Evolutionary conservation across 2,329 filamentous ascomycete genomes (phyloP).

Genomic region (Aspergillus pseudoglaucus): DNA sequence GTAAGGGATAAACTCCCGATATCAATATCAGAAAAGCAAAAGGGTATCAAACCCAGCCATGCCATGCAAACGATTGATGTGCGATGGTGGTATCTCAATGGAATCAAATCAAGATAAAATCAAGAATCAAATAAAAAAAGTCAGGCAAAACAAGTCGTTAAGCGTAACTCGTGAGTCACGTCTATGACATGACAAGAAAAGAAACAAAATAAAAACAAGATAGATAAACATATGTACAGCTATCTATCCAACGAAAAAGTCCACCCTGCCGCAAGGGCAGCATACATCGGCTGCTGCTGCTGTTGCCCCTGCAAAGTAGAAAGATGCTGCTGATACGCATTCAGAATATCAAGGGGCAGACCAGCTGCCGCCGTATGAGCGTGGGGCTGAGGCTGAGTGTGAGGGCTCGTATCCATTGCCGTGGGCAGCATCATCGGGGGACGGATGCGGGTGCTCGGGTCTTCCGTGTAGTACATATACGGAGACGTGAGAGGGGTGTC

Average conservation of each 20-base stretch:
- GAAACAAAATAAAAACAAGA: neutral
- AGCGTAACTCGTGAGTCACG: neutral
- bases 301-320: conserved; percentile 3
- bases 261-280: conserved; percentile 13
- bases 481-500: conserved; percentile 8
- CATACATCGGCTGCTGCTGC: conserved; percentile 5
- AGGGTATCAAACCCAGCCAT: neutral
- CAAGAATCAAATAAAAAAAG: neutral
- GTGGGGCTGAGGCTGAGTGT: conserved; percentile 10
- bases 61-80: neutral
- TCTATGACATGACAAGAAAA: neutral
- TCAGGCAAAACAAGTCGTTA: neutral
- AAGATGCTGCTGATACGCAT: conserved; percentile 17
- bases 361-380: conserved; percentile 3
- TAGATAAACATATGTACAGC: neutral
- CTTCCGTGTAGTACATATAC: conserved; percentile 20
- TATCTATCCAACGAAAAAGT: conserved; percentile 10
- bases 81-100: neutral
- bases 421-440: conserved; percentile 6
- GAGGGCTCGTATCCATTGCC: conserved; percentile 8
- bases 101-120: neutral
- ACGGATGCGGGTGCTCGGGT: conserved; percentile 11
- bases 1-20: neutral
- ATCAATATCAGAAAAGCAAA: neutral
- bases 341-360: conserved; percentile 19